Evolutionary conservation across 352 stramenopile species (phyloP), one percentile per base, ranked within the genome.

Genomic region (Pythium brassicae): DNA sequence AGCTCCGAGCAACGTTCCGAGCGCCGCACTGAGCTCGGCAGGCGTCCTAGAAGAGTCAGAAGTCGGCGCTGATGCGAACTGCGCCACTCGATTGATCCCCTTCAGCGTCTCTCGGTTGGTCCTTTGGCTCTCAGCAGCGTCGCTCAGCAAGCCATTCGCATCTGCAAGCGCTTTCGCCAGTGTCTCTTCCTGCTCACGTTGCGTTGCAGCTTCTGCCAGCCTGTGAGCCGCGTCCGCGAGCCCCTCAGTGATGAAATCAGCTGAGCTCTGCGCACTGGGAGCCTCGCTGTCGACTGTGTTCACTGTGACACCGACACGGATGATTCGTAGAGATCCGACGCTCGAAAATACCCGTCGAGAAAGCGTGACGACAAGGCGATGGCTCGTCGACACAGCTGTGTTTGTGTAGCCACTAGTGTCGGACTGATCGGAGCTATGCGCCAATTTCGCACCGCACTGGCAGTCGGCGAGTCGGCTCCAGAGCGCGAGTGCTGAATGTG

Each of bases 401-500:
- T 44, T n/a, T n/a, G n/a, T n/a, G n/a, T n/a, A n/a, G n/a, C n/a
- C n/a, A n/a, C 32, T 11, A 37, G 32, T 9, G 32, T 1, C 14
- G 2, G 32, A 11, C 32, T 37, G 32, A 37, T 11, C 8, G 32
- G 32, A 37, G 32, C 32, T 37, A 11, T 9, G 32, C 6, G 32
- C 32, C 32, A 37, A 11, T 37, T 37, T 37, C 32, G 32, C 14
- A 9, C 10, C 7, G 0, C 22, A 4, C 42, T 47, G 42, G 15
- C 25, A 51, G 8, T 26, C 14, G 25, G 26, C 27, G 19, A 39
- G 46, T 17, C 12, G 20, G 4, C 23, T 29, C 32, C 56, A 26
- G 22, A 62, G 56, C 20, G 23, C 42, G 10, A 57, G 49, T 22
- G 49, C 49, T 23, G 55, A 37, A 9, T 61, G 55, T 9, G 9